phyloP scores from a whole-genome alignment of 2,329 filamentous ascomycete genomes.

The Trichoderma asperellum region DNA sequence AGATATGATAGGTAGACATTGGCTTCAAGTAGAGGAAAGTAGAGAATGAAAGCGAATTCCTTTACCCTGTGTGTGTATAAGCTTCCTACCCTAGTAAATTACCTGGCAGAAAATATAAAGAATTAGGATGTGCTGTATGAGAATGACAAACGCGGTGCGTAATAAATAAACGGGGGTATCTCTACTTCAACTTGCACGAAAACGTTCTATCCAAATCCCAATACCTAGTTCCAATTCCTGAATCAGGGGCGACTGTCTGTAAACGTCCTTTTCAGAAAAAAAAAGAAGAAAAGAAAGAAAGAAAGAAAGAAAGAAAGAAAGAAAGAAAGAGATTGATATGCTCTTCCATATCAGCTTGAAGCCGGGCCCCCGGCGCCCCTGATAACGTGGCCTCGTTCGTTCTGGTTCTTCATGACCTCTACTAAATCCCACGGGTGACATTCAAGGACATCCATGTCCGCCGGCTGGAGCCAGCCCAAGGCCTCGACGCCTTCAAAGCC shows the following conservation, averaged over 20 bases:
- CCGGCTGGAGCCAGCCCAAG: constrained; percentile 21
- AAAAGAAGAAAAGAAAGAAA: no score
- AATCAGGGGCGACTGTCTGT: background rate
- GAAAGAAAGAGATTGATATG: background rate
- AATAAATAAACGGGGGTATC: background rate
- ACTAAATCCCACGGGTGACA: constrained; percentile 1
- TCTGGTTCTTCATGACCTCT: background rate
- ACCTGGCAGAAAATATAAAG: no score
- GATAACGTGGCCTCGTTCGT: background rate
- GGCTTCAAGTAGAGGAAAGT: background rate
- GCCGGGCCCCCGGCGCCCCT: background rate
- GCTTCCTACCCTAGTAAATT: background rate
- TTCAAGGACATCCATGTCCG: background rate
- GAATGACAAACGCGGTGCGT: background rate
- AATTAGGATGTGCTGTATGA: background rate
- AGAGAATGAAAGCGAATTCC: background rate
- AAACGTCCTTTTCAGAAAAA: background rate
- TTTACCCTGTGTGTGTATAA: no score
- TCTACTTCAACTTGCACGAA: background rate
- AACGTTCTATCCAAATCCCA: background rate
- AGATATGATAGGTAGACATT: background rate
- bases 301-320: background rate
- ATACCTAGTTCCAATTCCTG: background rate
- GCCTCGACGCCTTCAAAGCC: constrained; percentile 22
- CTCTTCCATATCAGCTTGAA: background rate